A percentile compares a stretch with the other conserved stretches of the same genome.
Evolutionary conservation across 2,329 filamentous ascomycete species (phyloP).

Genomic region (Neofusicoccum sp.): DNA sequence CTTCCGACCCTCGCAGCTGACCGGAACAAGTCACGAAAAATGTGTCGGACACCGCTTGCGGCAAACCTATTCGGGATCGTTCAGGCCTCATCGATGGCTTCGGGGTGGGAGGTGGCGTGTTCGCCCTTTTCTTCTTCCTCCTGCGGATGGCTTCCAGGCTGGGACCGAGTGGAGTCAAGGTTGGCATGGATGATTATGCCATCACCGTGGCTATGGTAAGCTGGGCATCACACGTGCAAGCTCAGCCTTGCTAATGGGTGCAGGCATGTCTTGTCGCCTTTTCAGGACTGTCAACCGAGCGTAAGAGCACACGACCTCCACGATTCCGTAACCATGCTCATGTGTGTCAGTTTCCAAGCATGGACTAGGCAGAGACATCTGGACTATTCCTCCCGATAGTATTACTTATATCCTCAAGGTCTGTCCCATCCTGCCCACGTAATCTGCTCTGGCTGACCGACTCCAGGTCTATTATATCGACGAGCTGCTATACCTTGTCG

Average conservation of each 20-base stretch:
- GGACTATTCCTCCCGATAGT: conserved; percentile 48
- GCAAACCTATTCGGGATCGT: conserved; percentile 38
- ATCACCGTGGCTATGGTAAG: conserved; percentile 44
- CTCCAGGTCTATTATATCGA: conserved; percentile 34
- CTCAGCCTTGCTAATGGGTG: conserved; percentile 13
- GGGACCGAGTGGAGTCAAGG: conserved; percentile 36
- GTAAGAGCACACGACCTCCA: conserved; percentile 19
- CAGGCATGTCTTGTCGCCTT: conserved; percentile 28
- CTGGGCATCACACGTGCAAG: background rate
- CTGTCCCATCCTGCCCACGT: conserved; percentile 2
- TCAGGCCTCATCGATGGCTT: conserved; percentile 36
- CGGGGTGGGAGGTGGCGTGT: conserved; percentile 36
- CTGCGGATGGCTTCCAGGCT: conserved; percentile 40
- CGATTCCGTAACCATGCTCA: conserved; percentile 19
- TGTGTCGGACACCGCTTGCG: conserved; percentile 39
- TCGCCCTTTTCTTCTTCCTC: conserved; percentile 37
- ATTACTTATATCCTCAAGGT: conserved; percentile 49
- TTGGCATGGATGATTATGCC: conserved; percentile 44
- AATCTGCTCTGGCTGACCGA: background rate
- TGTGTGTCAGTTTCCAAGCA: conserved; percentile 31
- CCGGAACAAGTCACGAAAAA: conserved; percentile 41
- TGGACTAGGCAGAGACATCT: conserved; percentile 56
- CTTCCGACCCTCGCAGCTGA: background rate
- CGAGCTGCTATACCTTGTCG: conserved; percentile 37
- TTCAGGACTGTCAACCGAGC: conserved; percentile 26